Conservation (phyloP, 352 stramenopile genomes). For the Pythium brassicae region DNA sequence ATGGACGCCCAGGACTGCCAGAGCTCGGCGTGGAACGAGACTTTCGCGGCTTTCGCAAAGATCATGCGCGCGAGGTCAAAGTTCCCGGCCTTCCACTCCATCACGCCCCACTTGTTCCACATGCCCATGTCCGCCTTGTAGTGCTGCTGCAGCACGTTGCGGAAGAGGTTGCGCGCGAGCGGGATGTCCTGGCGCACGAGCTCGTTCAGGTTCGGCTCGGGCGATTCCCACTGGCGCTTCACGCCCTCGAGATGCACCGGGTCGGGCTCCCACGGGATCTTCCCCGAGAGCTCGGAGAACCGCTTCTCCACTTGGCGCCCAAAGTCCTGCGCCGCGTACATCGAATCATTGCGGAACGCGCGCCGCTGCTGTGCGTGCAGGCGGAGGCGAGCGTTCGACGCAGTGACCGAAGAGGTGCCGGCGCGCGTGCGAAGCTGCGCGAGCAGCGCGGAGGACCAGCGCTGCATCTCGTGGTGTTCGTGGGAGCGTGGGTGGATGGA, state of each 20-base stretch:
- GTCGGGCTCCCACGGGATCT: conserved; percentile 75
- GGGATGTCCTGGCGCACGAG: conserved; percentile 78
- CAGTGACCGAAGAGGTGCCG: background rate
- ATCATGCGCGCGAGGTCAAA: conserved; percentile 82
- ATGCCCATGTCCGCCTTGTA: conserved; percentile 86
- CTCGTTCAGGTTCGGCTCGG: conserved; percentile 71
- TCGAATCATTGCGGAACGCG: conserved; percentile 34
- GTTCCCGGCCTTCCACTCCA: conserved; percentile 87
- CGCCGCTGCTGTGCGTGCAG: background rate
- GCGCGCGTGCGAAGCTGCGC: background rate
- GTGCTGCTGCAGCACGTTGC: conserved; percentile 70
- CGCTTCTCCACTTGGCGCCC: conserved; percentile 67
- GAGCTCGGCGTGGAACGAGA: conserved; percentile 66
- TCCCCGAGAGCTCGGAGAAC: conserved; percentile 72
- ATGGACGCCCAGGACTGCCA: conserved; percentile 87
- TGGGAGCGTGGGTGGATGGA: no score
- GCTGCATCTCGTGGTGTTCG: no score
- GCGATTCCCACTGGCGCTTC: conserved; percentile 50
- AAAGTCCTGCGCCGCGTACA: conserved; percentile 73
- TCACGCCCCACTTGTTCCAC: conserved; percentile 90
- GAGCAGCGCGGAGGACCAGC: background rate
- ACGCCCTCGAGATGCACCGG: conserved; percentile 46
- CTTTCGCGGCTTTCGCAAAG: conserved; percentile 71
- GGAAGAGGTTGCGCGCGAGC: conserved; percentile 67
- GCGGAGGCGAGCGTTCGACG: background rate